A percentile compares a stretch with the other conserved stretches of the same genome.
Conservation (phyloP, 169 alveolate species). For the Babesia divergens region DNA sequence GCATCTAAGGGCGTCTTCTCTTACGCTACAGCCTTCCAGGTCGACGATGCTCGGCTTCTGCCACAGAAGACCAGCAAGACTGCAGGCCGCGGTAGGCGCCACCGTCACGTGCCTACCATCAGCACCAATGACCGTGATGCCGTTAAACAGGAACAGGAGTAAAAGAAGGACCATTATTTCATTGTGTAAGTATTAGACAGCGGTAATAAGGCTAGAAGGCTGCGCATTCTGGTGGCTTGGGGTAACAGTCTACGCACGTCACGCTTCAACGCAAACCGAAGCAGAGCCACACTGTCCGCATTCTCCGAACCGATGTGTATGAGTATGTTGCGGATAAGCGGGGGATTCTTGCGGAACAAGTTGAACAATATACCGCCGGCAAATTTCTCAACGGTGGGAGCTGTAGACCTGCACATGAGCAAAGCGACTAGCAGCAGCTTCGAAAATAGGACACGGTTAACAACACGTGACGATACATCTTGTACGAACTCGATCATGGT, state of each 20-base stretch:
- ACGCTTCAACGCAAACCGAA: constrained; percentile 21
- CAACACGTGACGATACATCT: constrained; percentile 17
- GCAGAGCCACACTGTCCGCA: neutral
- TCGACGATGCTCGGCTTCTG: neutral
- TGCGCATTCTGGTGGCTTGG: constrained; percentile 3
- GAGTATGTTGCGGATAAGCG: constrained; percentile 7
- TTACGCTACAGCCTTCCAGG: constrained; percentile 20
- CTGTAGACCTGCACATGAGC: constrained; percentile 23
- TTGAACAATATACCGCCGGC: constrained; percentile 3
- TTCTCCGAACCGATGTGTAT: constrained; percentile 8
- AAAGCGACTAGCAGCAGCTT: constrained; percentile 21
- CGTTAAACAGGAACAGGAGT: neutral
- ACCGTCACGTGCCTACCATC: neutral
- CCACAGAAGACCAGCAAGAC: neutral
- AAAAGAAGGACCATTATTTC: neutral
- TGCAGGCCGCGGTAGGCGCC: neutral
- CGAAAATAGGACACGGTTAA: constrained; percentile 25
- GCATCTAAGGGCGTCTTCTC: neutral
- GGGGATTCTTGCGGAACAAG: constrained; percentile 26
- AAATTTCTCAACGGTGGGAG: constrained; percentile 6
- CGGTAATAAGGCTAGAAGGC: neutral
- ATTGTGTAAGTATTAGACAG: neutral
- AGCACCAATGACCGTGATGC: neutral
- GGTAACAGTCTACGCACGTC: constrained; percentile 23
- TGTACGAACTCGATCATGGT: constrained; percentile 2